A percentile compares a stretch with the other conserved stretches of the same genome.
Evolutionary conservation across 1,284 basidiomycete species (phyloP).

Genomic region (Fereydounia khargensis): DNA sequence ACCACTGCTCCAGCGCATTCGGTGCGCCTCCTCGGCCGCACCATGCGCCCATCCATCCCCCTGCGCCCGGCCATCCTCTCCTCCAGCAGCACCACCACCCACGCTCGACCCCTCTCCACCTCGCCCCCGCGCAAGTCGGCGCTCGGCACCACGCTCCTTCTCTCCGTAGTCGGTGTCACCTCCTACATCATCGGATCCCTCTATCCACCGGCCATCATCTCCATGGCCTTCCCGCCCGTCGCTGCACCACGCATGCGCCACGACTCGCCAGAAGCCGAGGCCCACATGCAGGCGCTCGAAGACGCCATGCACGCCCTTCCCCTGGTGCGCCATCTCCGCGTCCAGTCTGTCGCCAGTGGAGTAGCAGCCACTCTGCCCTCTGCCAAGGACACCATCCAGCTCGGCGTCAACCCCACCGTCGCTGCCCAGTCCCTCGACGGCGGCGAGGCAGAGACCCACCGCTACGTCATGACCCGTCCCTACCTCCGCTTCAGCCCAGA

Average conservation of each 20-base stretch:
- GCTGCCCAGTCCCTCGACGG: constrained; percentile 17
- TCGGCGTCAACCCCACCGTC: constrained; percentile 13
- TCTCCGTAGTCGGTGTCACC: constrained; percentile 31
- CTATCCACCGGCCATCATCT: constrained; percentile 66
- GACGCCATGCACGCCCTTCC: constrained; percentile 68
- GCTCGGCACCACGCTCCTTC: constrained; percentile 9
- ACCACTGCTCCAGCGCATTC: too few species aligned
- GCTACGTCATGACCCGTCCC: constrained; percentile 63
- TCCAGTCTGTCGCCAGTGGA: constrained; percentile 16
- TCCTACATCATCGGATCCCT: constrained; percentile 65
- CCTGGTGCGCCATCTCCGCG: constrained; percentile 49
- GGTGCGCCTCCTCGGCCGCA: too few species aligned
- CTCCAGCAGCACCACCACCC: too few species aligned
- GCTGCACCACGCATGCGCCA: constrained; percentile 69
- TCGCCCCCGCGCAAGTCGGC: neutral
- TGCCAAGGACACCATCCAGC: constrained; percentile 9
- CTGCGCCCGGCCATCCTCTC: too few species aligned
- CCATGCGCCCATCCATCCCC: too few species aligned
- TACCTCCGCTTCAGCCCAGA: constrained; percentile 70
- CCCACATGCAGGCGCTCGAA: constrained; percentile 69
- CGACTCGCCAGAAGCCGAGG: constrained; percentile 66
- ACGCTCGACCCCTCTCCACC: neutral
- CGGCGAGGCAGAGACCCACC: constrained; percentile 21
- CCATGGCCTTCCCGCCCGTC: constrained; percentile 69
- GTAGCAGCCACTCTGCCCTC: constrained; percentile 14